These are phyloP conservation scores for Striga asiatica DNA, from an alignment of 257 asterid species.

Conservation along the genomic window DNA sequence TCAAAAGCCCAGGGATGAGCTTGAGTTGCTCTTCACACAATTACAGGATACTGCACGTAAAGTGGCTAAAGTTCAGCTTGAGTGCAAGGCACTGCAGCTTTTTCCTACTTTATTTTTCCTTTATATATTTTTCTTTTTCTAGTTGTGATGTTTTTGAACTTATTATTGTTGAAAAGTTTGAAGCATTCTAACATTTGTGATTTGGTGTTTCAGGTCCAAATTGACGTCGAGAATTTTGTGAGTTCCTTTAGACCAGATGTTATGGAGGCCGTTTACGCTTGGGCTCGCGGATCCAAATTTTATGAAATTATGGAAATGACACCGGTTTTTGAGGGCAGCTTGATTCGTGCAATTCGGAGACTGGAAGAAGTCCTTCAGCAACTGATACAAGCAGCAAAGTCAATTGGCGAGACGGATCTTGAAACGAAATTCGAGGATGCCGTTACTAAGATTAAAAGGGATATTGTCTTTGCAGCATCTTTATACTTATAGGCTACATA, in stretches of 20 bases:
- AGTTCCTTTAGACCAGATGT: conserved; percentile 88
- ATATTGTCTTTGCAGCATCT: conserved; percentile 96
- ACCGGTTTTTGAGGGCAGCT: conserved; percentile 95
- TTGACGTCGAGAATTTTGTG: conserved; percentile 82
- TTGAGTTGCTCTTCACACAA: conserved; percentile 62
- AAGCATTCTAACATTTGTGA: neutral
- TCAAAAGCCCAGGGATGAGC: conserved; percentile 83
- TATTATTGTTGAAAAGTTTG: neutral
- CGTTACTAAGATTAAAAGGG: conserved; percentile 86
- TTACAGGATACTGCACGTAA: conserved; percentile 82
- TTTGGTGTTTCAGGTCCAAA: conserved; percentile 47
- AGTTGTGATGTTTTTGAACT: neutral
- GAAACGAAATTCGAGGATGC: conserved; percentile 89
- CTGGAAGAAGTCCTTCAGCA: conserved; percentile 97
- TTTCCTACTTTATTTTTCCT: neutral
- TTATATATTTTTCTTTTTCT: neutral
- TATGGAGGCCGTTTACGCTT: conserved; percentile 89
- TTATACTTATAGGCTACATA: conserved; percentile 43
- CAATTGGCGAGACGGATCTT: conserved; percentile 80
- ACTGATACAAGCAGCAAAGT: conserved; percentile 79
- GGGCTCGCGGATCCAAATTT: conserved; percentile 92
- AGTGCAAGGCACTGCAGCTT: conserved; percentile 66
- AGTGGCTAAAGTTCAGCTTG: conserved; percentile 93
- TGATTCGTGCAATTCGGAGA: conserved; percentile 94
- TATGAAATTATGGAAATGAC: conserved; percentile 88